Evolutionary conservation across 2,329 filamentous ascomycete genomes (phyloP).

Genomic region (Botrytis pseudocinerea): DNA sequence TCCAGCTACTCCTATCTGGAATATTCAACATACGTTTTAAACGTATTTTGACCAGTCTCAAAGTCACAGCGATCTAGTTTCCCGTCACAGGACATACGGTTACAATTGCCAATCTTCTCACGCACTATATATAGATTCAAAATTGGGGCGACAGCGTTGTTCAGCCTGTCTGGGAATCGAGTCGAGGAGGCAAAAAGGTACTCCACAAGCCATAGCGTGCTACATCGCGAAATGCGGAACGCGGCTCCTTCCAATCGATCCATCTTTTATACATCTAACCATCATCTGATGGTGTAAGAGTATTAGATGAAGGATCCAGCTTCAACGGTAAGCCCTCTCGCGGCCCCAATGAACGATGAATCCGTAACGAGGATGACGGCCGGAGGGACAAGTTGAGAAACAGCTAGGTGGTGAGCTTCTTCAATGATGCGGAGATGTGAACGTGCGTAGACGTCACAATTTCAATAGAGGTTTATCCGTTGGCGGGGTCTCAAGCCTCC

Average conservation of each 20-base stretch:
- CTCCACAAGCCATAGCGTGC: slow-evolving; percentile 4
- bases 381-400: neutral
- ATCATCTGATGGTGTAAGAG: slow-evolving; percentile 8
- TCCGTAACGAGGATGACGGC: neutral
- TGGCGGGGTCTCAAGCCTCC: slow-evolving; percentile 20
- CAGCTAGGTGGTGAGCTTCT: slow-evolving; percentile 5
- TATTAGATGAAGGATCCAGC: slow-evolving; percentile 17
- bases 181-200: neutral
- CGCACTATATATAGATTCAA: slow-evolving; percentile 23
- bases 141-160: slow-evolving; percentile 21
- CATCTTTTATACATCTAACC: neutral
- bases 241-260: neutral
- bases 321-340: slow-evolving; percentile 7
- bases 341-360: neutral
- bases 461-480: slow-evolving; percentile 1
- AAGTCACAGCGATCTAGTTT: slow-evolving; percentile 15
- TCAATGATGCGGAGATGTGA: neutral
- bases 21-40: slow-evolving; percentile 7
- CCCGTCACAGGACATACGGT: slow-evolving; percentile 19
- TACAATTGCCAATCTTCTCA: slow-evolving; percentile 14
- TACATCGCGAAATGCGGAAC: slow-evolving; percentile 4
- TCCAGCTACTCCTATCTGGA: slow-evolving; percentile 16
- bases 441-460: slow-evolving; percentile 10
- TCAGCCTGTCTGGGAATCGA: slow-evolving; percentile 12
- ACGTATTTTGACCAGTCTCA: slow-evolving; percentile 19